Evolutionary conservation across 768 basidiomycete genomes (phyloP).

Genomic region (Rhodotorula diobovata): DNA sequence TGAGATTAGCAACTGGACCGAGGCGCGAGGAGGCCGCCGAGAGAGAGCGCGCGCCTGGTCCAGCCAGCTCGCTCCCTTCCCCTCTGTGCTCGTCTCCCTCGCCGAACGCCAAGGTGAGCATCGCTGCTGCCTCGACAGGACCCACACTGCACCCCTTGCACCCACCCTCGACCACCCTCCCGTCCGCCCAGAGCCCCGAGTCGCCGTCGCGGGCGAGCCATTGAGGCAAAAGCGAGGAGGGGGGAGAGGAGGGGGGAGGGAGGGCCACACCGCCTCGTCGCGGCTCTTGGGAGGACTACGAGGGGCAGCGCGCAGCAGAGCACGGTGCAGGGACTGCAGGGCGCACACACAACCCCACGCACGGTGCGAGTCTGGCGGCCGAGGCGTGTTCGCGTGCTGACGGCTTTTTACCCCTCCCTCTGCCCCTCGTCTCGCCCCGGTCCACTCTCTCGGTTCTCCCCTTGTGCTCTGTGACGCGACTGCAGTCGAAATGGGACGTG

Average conservation of each 20-base stretch:
- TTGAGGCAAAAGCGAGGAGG: no score
- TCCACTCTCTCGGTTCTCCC: not conserved
- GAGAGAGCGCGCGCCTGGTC: not conserved
- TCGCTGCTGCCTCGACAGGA: not conserved
- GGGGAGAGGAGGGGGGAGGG: no score
- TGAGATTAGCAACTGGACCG: not conserved
- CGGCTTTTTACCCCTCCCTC: not conserved
- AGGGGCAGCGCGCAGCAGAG: not conserved
- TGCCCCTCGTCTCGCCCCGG: not conserved
- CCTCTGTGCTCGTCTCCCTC: not conserved
- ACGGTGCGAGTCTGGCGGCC: not conserved
- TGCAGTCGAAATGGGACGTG: conserved; percentile 35
- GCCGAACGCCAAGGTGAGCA: not conserved
- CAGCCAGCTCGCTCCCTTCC: not conserved
- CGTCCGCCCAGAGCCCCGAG: not conserved
- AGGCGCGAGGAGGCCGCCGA: not conserved
- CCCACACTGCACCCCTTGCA: not conserved
- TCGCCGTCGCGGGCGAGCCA: no score
- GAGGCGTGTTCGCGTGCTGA: not conserved
- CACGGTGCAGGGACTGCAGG: not conserved
- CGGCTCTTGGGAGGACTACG: not conserved
- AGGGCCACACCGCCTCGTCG: not conserved
- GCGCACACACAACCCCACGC: not conserved
- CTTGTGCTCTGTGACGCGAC: not conserved
- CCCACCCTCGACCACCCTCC: not conserved